Conservation (phyloP, 257 asterid genomes). For the Leonotis leonurus region DNA sequence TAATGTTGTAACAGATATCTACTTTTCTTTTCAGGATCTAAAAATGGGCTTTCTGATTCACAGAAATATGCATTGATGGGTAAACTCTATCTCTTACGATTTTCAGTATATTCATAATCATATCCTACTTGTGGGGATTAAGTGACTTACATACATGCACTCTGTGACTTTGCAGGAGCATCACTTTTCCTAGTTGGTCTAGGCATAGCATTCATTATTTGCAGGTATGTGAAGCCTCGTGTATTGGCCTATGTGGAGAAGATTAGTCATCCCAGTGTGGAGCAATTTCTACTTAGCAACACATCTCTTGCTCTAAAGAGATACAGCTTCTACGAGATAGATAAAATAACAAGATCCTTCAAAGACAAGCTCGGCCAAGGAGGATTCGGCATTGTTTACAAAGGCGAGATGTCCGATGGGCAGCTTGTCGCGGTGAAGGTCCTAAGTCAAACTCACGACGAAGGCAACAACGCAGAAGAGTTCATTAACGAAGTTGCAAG, state of each 20-base stretch:
- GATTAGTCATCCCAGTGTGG: neutral
- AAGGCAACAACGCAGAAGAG: neutral
- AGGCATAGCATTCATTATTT: neutral
- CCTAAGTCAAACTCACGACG: neutral
- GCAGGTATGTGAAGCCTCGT: neutral
- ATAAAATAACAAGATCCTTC: neutral
- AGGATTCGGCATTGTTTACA: neutral
- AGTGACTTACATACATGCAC: neutral
- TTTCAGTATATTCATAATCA: neutral
- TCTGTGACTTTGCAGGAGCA: neutral
- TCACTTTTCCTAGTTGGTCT: too few relatives aligned
- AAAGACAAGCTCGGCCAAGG: neutral
- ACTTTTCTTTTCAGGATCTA: constrained; percentile 10
- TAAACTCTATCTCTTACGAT: neutral
- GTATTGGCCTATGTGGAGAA: neutral
- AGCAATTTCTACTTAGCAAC: neutral
- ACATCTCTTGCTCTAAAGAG: neutral
- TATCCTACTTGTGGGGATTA: neutral
- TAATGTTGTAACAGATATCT: too few relatives aligned
- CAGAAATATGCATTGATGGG: constrained; percentile 17
- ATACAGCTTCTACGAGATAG: neutral
- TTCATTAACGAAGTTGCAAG: neutral
- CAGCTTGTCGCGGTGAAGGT: neutral
- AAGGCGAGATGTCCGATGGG: neutral
- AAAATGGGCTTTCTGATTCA: constrained; percentile 7